Conservation (phyloP, 1,139 yeast genomes). For the Zygoascus meyerae region DNA sequence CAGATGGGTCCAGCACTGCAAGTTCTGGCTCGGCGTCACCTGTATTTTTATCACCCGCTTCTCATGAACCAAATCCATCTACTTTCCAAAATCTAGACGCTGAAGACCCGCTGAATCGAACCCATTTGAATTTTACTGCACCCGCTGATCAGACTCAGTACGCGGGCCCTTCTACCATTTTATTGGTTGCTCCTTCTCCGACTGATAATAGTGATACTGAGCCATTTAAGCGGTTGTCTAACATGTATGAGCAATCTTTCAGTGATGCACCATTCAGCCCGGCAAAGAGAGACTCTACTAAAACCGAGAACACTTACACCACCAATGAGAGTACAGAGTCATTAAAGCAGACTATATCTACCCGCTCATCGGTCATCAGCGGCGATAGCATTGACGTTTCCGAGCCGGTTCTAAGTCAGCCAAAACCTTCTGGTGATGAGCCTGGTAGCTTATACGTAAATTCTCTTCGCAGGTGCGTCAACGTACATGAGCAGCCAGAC, state of each 20-base stretch:
- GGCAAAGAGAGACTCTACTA: slow-evolving; percentile 3
- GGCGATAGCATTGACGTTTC: neutral
- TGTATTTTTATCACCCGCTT: neutral
- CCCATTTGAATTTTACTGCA: neutral
- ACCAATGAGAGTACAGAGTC: slow-evolving; percentile 2
- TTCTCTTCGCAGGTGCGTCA: slow-evolving; percentile 4
- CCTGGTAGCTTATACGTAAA: slow-evolving; percentile 5
- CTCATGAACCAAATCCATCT: neutral
- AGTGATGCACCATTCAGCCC: neutral
- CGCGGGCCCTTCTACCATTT: neutral
- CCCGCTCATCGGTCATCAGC: neutral
- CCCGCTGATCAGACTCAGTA: neutral
- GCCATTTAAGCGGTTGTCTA: neutral
- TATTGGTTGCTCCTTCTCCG: neutral
- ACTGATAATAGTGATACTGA: neutral
- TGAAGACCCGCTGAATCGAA: neutral
- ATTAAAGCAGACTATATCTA: neutral
- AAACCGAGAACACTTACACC: neutral
- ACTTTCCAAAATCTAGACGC: neutral
- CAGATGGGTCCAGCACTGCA: neutral
- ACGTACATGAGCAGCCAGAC: slow-evolving; percentile 3
- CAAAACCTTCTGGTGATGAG: neutral
- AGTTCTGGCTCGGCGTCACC: neutral
- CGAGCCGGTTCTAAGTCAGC: neutral
- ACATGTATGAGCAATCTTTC: neutral